These are phyloP conservation scores for Groenewaldozyma auringiensis DNA, from an alignment of 1,139 yeast species.

Conservation along the genomic window DNA sequence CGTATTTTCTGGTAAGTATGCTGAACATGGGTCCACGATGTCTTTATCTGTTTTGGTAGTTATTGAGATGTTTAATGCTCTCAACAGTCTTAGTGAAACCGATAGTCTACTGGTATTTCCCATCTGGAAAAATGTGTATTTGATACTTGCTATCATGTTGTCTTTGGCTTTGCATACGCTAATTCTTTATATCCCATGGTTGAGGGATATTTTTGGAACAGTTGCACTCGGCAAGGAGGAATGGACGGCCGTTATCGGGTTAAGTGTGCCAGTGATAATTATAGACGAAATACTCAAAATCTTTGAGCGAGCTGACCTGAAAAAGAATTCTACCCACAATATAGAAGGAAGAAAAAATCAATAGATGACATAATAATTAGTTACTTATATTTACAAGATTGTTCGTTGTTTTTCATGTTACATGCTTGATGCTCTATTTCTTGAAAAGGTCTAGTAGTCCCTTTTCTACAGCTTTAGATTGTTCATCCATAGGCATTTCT, in stretches of 20 bases:
- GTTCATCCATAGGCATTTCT: constrained; percentile 57
- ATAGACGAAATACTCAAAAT: constrained; percentile 34
- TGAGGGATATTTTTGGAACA: constrained; percentile 31
- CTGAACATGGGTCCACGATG: constrained; percentile 33
- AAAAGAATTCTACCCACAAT: not conserved
- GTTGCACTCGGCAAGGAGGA: constrained; percentile 30
- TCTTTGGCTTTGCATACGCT: constrained; percentile 31
- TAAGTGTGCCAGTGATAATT: constrained; percentile 33
- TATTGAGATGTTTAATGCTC: constrained; percentile 37
- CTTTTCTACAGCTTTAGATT: constrained; percentile 49
- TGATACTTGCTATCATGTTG: constrained; percentile 32
- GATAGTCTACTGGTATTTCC: constrained; percentile 35
- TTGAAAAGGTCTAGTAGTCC: constrained; percentile 29
- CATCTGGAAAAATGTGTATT: constrained; percentile 33
- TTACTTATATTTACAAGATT: not conserved
- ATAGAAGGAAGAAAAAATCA: not conserved
- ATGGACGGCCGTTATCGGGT: constrained; percentile 32
- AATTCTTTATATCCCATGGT: constrained; percentile 32
- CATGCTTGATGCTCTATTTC: constrained; percentile 3
- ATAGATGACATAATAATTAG: not conserved
- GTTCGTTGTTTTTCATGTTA: no score
- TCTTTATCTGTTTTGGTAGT: constrained; percentile 35
- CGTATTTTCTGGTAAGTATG: constrained; percentile 24
- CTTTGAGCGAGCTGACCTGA: constrained; percentile 23
- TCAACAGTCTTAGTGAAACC: constrained; percentile 35